Conservation (phyloP, 129 eudicot species). For the Ambrosia artemisiifolia region DNA sequence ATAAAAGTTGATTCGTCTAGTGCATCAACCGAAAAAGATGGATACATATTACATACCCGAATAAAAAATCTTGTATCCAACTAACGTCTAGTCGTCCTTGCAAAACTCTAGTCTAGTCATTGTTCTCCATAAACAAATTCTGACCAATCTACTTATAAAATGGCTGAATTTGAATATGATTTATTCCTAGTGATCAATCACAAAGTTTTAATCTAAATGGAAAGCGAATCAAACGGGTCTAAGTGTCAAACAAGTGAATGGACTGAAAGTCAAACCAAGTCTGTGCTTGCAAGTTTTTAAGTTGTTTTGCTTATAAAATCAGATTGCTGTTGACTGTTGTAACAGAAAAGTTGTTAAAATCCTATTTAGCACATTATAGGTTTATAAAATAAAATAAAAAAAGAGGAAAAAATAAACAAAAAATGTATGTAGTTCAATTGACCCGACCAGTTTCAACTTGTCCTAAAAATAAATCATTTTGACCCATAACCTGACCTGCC, state of each 20-base stretch:
- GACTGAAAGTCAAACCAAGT: neutral
- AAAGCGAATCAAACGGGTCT: neutral
- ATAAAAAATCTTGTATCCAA: neutral
- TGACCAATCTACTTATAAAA: neutral
- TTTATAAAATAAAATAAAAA: neutral
- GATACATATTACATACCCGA: neutral
- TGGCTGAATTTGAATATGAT: neutral
- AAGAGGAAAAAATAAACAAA: neutral
- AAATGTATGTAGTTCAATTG: neutral
- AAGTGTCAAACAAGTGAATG: neutral
- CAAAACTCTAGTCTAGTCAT: slow-evolving; percentile 2
- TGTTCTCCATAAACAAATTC: neutral
- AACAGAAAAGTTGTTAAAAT: neutral
- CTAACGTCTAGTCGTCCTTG: no score
- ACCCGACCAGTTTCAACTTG: neutral
- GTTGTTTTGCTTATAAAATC: neutral
- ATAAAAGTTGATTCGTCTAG: no score
- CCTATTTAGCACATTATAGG: neutral
- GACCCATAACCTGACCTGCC: neutral
- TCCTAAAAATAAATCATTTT: neutral
- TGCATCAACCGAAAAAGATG: no score
- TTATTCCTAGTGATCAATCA: neutral
- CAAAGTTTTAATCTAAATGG: neutral
- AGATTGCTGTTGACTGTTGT: neutral
- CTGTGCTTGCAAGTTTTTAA: neutral